phyloP scores from a whole-genome alignment of 2,329 filamentous ascomycete species.

The Torrubiellomyces zombiae region DNA sequence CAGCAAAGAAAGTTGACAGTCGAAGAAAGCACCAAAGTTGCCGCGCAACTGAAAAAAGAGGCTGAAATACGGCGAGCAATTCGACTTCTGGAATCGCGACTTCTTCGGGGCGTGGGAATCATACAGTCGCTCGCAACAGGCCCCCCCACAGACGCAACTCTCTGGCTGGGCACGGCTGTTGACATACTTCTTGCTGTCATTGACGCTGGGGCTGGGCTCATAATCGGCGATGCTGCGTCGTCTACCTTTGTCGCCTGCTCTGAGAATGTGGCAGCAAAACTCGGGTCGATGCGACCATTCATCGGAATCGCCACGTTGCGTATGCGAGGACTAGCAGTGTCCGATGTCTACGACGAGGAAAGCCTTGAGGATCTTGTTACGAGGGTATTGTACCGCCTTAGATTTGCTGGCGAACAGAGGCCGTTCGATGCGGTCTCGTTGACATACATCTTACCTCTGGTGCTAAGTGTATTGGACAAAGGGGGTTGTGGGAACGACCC shows the following conservation, averaged over 20 bases:
- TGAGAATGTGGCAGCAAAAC: conserved; percentile 52
- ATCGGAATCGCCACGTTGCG: conserved; percentile 78
- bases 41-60: conserved; percentile 81
- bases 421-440: conserved; percentile 80
- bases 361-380: conserved; percentile 74
- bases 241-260: conserved; percentile 67
- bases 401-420: conserved; percentile 83
- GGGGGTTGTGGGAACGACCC: conserved; percentile 57
- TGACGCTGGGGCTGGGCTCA: conserved; percentile 61
- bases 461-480: conserved; percentile 61
- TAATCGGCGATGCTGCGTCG: conserved; percentile 67
- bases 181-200: conserved; percentile 57
- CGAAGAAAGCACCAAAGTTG: conserved; percentile 81
- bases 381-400: conserved; percentile 74
- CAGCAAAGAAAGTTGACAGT: conserved; percentile 77
- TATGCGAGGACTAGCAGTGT: conserved; percentile 57
- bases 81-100: conserved; percentile 46
- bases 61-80: conserved; percentile 61
- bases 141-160: conserved; percentile 72
- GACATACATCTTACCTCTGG: conserved; percentile 70
- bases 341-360: conserved; percentile 58
- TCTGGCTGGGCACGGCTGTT: conserved; percentile 78
- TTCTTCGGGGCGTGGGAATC: conserved; percentile 73
- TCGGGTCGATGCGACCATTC: conserved; percentile 65
- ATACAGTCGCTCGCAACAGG: conserved; percentile 68